These are phyloP conservation scores for Phlebiopsis flavidoalba DNA, from an alignment of 768 basidiomycete species.

Conservation along the genomic window DNA sequence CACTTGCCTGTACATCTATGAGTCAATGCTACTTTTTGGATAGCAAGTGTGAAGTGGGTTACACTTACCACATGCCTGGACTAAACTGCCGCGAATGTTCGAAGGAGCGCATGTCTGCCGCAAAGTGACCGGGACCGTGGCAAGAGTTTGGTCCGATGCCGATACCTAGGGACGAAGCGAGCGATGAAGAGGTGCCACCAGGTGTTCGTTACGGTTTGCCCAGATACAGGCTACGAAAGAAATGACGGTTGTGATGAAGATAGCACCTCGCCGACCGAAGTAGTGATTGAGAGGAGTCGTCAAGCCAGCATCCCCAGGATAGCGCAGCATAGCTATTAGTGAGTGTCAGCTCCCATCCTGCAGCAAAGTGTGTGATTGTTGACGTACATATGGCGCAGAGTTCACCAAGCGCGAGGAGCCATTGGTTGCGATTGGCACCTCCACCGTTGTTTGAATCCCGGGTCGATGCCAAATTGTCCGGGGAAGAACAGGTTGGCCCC, in stretches of 20 bases:
- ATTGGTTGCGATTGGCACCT: constrained; percentile 42
- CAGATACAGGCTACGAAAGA: constrained; percentile 47
- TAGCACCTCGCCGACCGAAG: constrained; percentile 49
- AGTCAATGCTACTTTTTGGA: neutral
- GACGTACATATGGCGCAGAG: constrained; percentile 43
- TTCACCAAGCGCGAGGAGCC: constrained; percentile 76
- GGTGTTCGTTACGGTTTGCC: constrained; percentile 45
- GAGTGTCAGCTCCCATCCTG: neutral
- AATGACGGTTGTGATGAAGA: constrained; percentile 42
- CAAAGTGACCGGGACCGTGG: constrained; percentile 64
- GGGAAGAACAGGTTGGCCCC: constrained; percentile 55
- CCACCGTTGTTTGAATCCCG: constrained; percentile 10
- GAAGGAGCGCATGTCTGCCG: constrained; percentile 80
- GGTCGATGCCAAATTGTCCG: constrained; percentile 48
- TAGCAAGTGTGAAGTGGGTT: neutral
- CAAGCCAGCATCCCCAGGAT: constrained; percentile 59
- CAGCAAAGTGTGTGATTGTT: neutral
- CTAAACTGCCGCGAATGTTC: constrained; percentile 78
- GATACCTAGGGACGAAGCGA: constrained; percentile 50
- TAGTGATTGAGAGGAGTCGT: constrained; percentile 63
- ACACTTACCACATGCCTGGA: constrained; percentile 78
- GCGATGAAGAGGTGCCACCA: constrained; percentile 57
- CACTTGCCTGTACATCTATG: constrained; percentile 42
- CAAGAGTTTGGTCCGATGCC: constrained; percentile 55
- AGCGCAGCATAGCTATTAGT: constrained; percentile 41